These are phyloP conservation scores for Pseudogymnoascus sp. DNA, from an alignment of 2,329 filamentous ascomycete species.

Conservation along the genomic window DNA sequence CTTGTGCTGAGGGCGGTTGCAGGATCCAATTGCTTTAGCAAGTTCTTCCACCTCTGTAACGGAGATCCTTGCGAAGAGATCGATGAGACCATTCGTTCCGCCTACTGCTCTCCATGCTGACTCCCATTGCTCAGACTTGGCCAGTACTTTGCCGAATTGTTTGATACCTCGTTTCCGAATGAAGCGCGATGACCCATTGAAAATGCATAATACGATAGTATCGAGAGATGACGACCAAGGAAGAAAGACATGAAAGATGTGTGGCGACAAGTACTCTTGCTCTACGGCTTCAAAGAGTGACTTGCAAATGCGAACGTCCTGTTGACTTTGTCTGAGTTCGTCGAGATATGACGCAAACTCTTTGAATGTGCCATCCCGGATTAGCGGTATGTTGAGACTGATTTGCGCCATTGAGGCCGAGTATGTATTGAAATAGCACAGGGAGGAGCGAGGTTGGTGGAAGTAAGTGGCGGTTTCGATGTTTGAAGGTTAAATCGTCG, in stretches of 20 bases:
- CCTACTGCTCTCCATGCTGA: conserved; percentile 12
- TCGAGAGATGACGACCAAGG: conserved; percentile 4
- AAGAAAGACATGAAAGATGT: conserved; percentile 10
- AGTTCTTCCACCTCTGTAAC: conserved; percentile 11
- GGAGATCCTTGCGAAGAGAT: conserved; percentile 11
- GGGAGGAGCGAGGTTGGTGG: not conserved
- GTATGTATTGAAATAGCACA: not conserved
- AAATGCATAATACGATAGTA: conserved; percentile 9
- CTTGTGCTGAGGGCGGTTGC: conserved; percentile 8
- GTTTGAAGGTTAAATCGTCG: not conserved
- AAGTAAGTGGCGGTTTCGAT: not conserved
- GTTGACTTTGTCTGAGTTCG: conserved; percentile 8
- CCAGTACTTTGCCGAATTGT: conserved; percentile 12
- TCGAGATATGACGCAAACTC: conserved; percentile 12
- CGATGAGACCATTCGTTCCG: conserved; percentile 11
- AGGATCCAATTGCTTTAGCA: conserved; percentile 9
- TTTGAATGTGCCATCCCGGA: conserved; percentile 11
- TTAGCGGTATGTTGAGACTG: conserved; percentile 9
- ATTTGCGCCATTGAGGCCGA: conserved; percentile 10
- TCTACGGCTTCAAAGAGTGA: conserved; percentile 10
- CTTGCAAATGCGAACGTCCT: conserved; percentile 3
- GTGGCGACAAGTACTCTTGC: conserved; percentile 9
- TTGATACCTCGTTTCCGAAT: conserved; percentile 13
- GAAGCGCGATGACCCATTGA: conserved; percentile 2
- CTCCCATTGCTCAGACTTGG: conserved; percentile 13